Conservation (phyloP, 2,329 filamentous ascomycete species). For the Cladosporium sp. region DNA sequence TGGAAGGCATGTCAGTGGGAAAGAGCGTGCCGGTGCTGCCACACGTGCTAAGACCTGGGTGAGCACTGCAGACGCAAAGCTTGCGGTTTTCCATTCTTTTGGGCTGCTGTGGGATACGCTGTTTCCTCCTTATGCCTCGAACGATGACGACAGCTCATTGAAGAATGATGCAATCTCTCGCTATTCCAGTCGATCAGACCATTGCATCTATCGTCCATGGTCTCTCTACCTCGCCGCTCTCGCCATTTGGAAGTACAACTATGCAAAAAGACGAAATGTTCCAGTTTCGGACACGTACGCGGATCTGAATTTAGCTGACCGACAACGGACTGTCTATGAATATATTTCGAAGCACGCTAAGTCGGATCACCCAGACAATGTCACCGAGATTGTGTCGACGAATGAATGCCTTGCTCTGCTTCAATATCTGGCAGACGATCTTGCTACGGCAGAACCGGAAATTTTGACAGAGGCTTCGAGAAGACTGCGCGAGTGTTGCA, state of each 20-base stretch:
- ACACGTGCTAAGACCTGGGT: slow-evolving; percentile 85
- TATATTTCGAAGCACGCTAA: not conserved
- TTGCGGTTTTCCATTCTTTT: slow-evolving; percentile 84
- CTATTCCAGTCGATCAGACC: slow-evolving; percentile 83
- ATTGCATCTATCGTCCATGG: slow-evolving; percentile 84
- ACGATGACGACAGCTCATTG: not conserved
- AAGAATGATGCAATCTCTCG: slow-evolving; percentile 28
- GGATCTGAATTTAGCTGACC: no score
- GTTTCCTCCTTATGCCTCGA: slow-evolving; percentile 43
- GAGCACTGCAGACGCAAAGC: slow-evolving; percentile 73
- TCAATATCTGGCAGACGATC: slow-evolving; percentile 72
- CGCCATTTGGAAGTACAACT: slow-evolving; percentile 90
- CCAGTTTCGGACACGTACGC: no score
- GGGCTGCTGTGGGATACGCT: slow-evolving; percentile 79
- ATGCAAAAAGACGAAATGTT: slow-evolving; percentile 44
- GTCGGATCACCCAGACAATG: not conserved
- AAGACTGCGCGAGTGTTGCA: slow-evolving; percentile 73
- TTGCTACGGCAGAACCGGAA: slow-evolving; percentile 80
- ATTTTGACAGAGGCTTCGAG: slow-evolving; percentile 78
- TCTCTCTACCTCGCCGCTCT: slow-evolving; percentile 85
- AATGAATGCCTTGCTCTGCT: slow-evolving; percentile 77
- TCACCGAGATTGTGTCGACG: slow-evolving; percentile 49
- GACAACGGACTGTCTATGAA: not conserved
- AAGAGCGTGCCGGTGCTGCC: slow-evolving; percentile 73
- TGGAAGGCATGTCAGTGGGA: slow-evolving; percentile 73